These are phyloP conservation scores for Silene uniflora DNA, from an alignment of 148 eudicot genomes.

Conservation along the genomic window DNA sequence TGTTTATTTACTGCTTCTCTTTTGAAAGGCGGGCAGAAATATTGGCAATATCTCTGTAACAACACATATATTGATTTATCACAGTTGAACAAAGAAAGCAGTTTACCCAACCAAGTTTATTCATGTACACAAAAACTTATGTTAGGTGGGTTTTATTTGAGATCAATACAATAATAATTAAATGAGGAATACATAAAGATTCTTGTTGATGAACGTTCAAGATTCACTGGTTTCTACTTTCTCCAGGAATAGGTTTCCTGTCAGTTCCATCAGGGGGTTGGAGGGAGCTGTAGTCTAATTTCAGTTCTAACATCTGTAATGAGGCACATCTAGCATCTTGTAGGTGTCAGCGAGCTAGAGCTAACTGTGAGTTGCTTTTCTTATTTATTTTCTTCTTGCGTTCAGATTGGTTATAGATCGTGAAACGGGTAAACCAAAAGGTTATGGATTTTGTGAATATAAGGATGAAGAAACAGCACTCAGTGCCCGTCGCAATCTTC, in stretches of 20 bases:
- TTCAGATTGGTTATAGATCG: slow-evolving; percentile 91
- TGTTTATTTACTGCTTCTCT: not conserved
- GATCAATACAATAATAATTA: not conserved
- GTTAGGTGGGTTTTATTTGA: not conserved
- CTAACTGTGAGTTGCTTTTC: not conserved
- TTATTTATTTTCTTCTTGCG: slow-evolving; percentile 13
- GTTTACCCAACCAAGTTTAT: not conserved
- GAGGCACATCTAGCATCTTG: not conserved
- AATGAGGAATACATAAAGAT: not conserved
- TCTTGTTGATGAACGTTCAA: not conserved
- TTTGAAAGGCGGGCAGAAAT: not conserved
- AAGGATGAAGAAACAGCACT: slow-evolving; percentile 98
- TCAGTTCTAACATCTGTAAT: not conserved
- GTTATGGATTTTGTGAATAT: slow-evolving; percentile 98
- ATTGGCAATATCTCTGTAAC: not conserved
- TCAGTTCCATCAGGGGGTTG: not conserved
- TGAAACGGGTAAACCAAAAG: slow-evolving; percentile 98
- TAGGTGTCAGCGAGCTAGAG: not conserved
- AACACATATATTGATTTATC: not conserved
- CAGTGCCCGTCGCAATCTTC: slow-evolving; percentile 98
- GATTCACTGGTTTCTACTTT: not conserved
- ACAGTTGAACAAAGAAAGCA: slow-evolving; percentile 8
- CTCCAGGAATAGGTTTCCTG: not conserved
- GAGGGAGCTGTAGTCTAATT: not conserved
- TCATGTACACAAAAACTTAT: not conserved